phyloP scores from a whole-genome alignment of 257 asterid species.

The Solanum verrucosum region DNA sequence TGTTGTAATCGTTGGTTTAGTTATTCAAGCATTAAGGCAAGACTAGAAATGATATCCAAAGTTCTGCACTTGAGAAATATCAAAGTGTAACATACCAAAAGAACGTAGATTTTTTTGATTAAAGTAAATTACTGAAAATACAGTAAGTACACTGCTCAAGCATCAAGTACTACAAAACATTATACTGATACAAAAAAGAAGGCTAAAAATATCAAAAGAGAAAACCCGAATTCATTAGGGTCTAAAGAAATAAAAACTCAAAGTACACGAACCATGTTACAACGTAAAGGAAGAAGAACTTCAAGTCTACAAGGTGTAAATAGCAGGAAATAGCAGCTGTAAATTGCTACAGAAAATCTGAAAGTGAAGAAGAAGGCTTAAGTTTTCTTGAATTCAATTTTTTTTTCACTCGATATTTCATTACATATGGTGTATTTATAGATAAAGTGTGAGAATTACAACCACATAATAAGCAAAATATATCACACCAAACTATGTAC shows the following conservation, averaged over 20 bases:
- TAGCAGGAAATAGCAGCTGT: no score
- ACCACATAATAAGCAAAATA: no score
- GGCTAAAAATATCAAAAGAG: background rate
- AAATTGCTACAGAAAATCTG: no score
- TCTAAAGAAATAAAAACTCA: background rate
- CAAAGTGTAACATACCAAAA: background rate
- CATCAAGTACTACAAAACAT: background rate
- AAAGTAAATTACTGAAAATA: background rate
- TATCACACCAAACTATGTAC: no score
- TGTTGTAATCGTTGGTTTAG: background rate
- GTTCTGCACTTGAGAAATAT: background rate
- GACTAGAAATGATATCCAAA: background rate
- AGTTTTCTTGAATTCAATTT: no score
- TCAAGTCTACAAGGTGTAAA: no score
- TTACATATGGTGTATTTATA: no score
- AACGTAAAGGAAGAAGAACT: no score
- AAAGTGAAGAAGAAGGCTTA: no score
- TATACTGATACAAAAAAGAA: background rate
- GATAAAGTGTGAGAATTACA: no score
- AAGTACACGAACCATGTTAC: background rate
- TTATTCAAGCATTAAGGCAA: background rate
- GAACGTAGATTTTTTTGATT: background rate
- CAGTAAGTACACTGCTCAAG: background rate
- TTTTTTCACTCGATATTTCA: no score
- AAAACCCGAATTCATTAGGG: background rate